Evolutionary conservation across 2,329 filamentous ascomycete species (phyloP).

Genomic region (Exophiala dermatitidis): DNA sequence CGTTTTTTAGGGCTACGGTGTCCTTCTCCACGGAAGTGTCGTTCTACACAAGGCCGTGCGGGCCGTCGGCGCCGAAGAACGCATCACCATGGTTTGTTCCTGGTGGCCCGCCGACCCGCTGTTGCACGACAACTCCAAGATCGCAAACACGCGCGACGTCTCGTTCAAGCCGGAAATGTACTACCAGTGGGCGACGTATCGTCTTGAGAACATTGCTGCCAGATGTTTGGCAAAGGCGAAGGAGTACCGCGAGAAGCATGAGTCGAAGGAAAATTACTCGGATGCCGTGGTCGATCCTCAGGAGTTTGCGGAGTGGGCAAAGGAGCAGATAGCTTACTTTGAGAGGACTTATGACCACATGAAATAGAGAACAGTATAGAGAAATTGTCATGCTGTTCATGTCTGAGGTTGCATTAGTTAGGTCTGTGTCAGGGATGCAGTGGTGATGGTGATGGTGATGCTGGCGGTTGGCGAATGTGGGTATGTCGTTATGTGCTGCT

Average conservation of each 20-base stretch:
- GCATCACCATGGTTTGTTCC: slow-evolving; percentile 59
- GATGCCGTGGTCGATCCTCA: slow-evolving; percentile 1
- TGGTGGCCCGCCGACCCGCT: slow-evolving; percentile 52
- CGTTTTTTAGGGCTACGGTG: slow-evolving; percentile 48
- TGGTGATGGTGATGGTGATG: too few relatives aligned
- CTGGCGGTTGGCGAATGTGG: too few relatives aligned
- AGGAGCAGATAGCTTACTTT: slow-evolving; percentile 5
- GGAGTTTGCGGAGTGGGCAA: slow-evolving; percentile 5
- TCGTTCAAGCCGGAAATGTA: slow-evolving; percentile 53
- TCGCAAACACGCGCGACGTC: slow-evolving; percentile 53
- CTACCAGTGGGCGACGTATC: slow-evolving; percentile 54
- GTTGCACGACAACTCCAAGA: slow-evolving; percentile 51
- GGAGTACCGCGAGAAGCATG: not conserved
- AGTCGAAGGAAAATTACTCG: slow-evolving; percentile 2
- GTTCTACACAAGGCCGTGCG: slow-evolving; percentile 58
- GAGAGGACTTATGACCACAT: slow-evolving; percentile 6
- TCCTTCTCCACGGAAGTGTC: slow-evolving; percentile 59
- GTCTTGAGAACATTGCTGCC: slow-evolving; percentile 55
- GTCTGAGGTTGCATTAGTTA: not conserved
- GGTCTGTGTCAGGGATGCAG: too few relatives aligned
- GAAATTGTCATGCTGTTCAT: not conserved
- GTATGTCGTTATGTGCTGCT: too few relatives aligned
- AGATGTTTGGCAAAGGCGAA: slow-evolving; percentile 29
- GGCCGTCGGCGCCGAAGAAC: slow-evolving; percentile 51
- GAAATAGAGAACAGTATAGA: not conserved